A percentile compares a stretch with the other conserved stretches of the same genome.
These are phyloP conservation scores for Purshia tridentata DNA, from an alignment of 306 rosid genomes.

Conservation along the genomic window DNA sequence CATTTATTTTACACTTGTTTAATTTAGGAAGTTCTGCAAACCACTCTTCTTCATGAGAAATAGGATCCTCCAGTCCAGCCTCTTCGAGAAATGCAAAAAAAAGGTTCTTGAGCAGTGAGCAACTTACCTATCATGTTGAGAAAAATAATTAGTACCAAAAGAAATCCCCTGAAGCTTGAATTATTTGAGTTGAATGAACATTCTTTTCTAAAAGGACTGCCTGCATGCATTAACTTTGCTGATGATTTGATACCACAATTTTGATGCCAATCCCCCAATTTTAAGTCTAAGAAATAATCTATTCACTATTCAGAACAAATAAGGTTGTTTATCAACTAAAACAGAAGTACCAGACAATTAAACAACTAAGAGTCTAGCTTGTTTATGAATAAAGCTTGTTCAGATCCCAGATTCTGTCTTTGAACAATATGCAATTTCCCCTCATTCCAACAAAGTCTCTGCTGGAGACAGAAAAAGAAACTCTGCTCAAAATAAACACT, in stretches of 20 bases:
- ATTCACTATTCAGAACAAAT: not conserved
- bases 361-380: constrained; percentile 11
- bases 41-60: not conserved
- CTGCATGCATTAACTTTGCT: not conserved
- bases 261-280: not conserved
- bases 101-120: constrained; percentile 4
- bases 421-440: constrained; percentile 17
- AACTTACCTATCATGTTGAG: not conserved
- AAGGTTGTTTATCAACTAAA: too few species aligned
- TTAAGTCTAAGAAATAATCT: not conserved
- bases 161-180: not conserved
- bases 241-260: not conserved
- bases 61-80: not conserved
- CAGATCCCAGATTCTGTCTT: not conserved
- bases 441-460: not conserved
- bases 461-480: not conserved
- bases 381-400: not conserved
- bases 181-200: not conserved
- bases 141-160: not conserved
- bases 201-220: not conserved
- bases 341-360: too few species aligned
- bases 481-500: constrained; percentile 16
- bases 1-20: not conserved
- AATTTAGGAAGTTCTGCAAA: not conserved
- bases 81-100: not conserved